Evolutionary conservation across 495 filamentous ascomycete genomes (phyloP).

Genomic region (Arthonia radiata): DNA sequence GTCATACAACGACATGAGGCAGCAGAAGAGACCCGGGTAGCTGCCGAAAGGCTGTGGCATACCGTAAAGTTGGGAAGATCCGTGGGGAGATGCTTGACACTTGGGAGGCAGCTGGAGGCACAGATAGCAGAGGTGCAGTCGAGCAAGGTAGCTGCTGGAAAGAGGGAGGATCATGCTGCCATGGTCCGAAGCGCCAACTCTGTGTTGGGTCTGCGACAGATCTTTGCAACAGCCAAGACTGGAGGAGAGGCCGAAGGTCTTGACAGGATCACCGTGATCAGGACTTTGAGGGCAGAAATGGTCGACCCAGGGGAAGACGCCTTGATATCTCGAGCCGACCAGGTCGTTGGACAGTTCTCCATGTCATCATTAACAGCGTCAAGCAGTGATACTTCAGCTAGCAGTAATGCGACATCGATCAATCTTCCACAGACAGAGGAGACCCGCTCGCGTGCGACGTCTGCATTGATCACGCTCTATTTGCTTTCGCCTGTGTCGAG

Average conservation of each 20-base stretch:
- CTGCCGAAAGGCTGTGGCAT: constrained; percentile 47
- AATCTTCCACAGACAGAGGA: constrained; percentile 69
- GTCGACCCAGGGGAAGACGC: constrained; percentile 43
- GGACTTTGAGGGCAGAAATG: constrained; percentile 38
- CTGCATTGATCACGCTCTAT: constrained; percentile 55
- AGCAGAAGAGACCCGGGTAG: constrained; percentile 51
- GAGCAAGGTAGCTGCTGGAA: constrained; percentile 11
- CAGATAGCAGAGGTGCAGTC: constrained; percentile 41
- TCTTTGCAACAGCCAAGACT: constrained; percentile 35
- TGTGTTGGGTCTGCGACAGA: constrained; percentile 40
- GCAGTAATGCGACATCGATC: constrained; percentile 12
- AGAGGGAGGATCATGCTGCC: constrained; percentile 42
- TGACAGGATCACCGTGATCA: constrained; percentile 40
- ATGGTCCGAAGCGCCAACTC: constrained; percentile 59
- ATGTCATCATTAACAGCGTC: constrained; percentile 31
- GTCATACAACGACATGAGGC: constrained; percentile 59
- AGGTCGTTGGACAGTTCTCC: constrained; percentile 63
- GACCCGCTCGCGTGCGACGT: constrained; percentile 41
- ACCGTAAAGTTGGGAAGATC: constrained; percentile 55
- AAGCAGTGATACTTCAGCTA: constrained; percentile 6
- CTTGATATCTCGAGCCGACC: constrained; percentile 44
- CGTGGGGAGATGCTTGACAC: constrained; percentile 45
- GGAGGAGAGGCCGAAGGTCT: constrained; percentile 58
- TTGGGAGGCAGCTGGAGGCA: constrained; percentile 69
- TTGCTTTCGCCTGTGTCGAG: constrained; percentile 41